These are phyloP conservation scores for Nephelium lappaceum DNA, from an alignment of 345 rosid genomes.

Conservation along the genomic window DNA sequence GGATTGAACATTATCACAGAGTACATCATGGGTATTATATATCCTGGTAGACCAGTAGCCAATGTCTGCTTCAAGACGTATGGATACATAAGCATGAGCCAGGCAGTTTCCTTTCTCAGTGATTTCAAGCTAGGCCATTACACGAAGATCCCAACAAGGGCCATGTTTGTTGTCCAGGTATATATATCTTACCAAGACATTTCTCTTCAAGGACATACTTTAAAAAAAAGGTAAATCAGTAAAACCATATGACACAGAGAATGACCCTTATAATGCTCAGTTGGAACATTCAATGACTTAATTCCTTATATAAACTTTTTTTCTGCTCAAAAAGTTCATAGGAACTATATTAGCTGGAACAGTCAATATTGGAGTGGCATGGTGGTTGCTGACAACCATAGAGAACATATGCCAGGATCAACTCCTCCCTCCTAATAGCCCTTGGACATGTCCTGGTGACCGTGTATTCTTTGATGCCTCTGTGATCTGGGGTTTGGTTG, in stretches of 20 bases:
- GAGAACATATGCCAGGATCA: constrained; percentile 54
- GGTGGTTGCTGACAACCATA: constrained; percentile 51
- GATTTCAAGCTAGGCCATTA: constrained; percentile 67
- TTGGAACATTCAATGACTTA: constrained; percentile 2
- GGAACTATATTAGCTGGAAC: constrained; percentile 60
- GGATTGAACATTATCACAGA: constrained; percentile 64
- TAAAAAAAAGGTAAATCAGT: background rate
- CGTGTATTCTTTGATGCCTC: constrained; percentile 64
- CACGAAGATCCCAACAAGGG: constrained; percentile 63
- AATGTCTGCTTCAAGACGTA: constrained; percentile 62
- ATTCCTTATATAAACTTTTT: constrained; percentile 5
- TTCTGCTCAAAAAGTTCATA: constrained; percentile 27
- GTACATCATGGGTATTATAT: constrained; percentile 57
- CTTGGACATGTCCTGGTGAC: constrained; percentile 65
- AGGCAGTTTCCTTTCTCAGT: constrained; percentile 55
- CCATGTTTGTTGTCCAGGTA: constrained; percentile 59
- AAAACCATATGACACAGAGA: background rate
- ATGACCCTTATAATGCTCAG: background rate
- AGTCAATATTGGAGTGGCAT: constrained; percentile 49
- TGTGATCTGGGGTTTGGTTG: constrained; percentile 61
- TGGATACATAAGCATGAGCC: constrained; percentile 60
- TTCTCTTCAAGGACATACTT: background rate
- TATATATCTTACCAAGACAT: background rate
- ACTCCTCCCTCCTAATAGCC: constrained; percentile 58
- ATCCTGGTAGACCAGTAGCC: constrained; percentile 65